Percentiles rank a stretch among this genome's conserved stretches.
These are phyloP conservation scores for Aureobasidium sp. DNA, from an alignment of 2,329 filamentous ascomycete species.

Conservation along the genomic window DNA sequence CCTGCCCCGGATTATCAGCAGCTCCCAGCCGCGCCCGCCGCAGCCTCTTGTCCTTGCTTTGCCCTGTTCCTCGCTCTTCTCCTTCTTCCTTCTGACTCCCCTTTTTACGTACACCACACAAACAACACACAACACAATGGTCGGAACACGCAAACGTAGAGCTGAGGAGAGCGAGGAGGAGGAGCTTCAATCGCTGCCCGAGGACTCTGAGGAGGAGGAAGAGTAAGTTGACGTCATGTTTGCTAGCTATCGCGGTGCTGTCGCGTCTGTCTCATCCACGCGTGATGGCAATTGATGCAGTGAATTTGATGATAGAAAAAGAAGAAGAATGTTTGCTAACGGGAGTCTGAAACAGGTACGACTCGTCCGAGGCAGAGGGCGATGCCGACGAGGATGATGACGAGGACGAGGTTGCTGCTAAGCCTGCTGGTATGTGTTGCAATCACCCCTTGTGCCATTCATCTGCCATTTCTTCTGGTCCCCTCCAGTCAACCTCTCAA, in stretches of 20 bases:
- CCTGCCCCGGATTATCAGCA: slow-evolving; percentile 1
- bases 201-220: slow-evolving; percentile 37
- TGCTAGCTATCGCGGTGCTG: neutral
- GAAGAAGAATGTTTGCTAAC: neutral
- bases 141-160: slow-evolving; percentile 39
- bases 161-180: slow-evolving; percentile 36
- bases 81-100: neutral
- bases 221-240: slow-evolving; percentile 30
- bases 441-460: no score
- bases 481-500: neutral
- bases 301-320: neutral
- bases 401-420: neutral
- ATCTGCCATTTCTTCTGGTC: neutral
- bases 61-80: neutral
- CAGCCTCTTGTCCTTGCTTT: neutral
- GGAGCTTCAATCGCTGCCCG: slow-evolving; percentile 39
- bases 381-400: slow-evolving; percentile 13
- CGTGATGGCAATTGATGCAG: neutral
- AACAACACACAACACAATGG: neutral
- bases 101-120: neutral
- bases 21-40: neutral
- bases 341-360: slow-evolving; percentile 11
- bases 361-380: slow-evolving; percentile 17
- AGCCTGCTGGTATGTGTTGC: neutral
- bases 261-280: neutral